A percentile compares a stretch with the other conserved stretches of the same genome.
phyloP scores from a whole-genome alignment of 495 filamentous ascomycete genomes.

The Penicillium arizonense region DNA sequence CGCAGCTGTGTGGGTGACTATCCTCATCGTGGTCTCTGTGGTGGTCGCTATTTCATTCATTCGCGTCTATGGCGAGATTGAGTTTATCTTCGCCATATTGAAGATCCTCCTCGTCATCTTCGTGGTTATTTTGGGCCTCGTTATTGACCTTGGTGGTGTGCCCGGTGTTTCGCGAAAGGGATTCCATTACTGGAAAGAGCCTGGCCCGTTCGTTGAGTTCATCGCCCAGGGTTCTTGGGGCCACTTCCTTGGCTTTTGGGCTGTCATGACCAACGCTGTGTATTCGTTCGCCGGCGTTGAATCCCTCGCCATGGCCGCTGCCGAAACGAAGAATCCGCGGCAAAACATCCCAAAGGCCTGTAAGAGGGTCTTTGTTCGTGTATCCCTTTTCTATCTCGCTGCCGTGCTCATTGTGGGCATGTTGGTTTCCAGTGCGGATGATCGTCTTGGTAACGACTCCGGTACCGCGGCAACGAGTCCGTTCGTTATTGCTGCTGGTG shows the following conservation, averaged over 20 bases:
- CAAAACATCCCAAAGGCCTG: slow-evolving; percentile 46
- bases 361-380: slow-evolving; percentile 42
- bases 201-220: slow-evolving; percentile 51
- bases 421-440: slow-evolving; percentile 47
- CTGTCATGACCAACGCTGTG: slow-evolving; percentile 57
- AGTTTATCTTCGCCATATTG: slow-evolving; percentile 41
- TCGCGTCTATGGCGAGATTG: slow-evolving; percentile 43
- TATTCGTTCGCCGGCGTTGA: slow-evolving; percentile 60
- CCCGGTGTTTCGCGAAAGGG: slow-evolving; percentile 32
- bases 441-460: slow-evolving; percentile 41
- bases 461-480: slow-evolving; percentile 45
- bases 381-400: slow-evolving; percentile 44
- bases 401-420: slow-evolving; percentile 47
- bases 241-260: slow-evolving; percentile 58
- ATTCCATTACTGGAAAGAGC: slow-evolving; percentile 52
- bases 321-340: slow-evolving; percentile 44
- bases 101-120: slow-evolving; percentile 52
- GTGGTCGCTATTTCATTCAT: slow-evolving; percentile 53
- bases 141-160: slow-evolving; percentile 42
- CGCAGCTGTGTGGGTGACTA: slow-evolving; percentile 51
- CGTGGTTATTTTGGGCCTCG: slow-evolving; percentile 49
- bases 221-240: slow-evolving; percentile 37
- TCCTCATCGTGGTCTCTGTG: slow-evolving; percentile 54
- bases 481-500: slow-evolving; percentile 52
- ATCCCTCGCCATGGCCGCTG: slow-evolving; percentile 50